These are phyloP conservation scores for Actinidia arguta DNA, from an alignment of 179 eudicot genomes.

Conservation along the genomic window DNA sequence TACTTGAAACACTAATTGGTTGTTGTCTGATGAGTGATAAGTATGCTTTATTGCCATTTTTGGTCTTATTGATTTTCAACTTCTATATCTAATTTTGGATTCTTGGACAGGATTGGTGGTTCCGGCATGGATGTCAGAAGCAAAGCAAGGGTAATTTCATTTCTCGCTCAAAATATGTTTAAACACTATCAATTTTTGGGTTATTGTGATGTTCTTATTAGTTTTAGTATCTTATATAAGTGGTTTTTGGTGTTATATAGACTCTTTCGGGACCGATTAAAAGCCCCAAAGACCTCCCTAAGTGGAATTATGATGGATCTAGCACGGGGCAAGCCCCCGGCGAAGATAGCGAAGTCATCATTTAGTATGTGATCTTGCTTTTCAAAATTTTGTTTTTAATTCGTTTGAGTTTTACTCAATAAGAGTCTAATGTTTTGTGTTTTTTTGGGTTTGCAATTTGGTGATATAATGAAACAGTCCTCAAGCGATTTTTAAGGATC, in stretches of 20 bases:
- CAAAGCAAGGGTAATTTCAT: slow-evolving; percentile 50
- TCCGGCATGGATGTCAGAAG: slow-evolving; percentile 57
- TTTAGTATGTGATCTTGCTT: slow-evolving; percentile 41
- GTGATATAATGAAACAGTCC: slow-evolving; percentile 55
- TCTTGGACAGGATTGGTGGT: slow-evolving; percentile 48
- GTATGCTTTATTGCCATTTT: background rate
- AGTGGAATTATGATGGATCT: slow-evolving; percentile 67
- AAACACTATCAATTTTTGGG: background rate
- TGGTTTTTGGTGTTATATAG: slow-evolving; percentile 19
- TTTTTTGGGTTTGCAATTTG: background rate
- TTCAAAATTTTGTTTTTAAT: background rate
- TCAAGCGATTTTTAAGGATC: slow-evolving; percentile 95
- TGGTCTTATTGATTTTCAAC: background rate
- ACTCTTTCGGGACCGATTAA: slow-evolving; percentile 49
- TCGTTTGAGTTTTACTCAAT: background rate
- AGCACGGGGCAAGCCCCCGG: slow-evolving; percentile 71
- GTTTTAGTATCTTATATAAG: background rate
- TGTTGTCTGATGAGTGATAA: background rate
- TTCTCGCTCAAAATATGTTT: background rate
- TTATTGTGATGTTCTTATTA: background rate
- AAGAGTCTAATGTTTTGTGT: background rate
- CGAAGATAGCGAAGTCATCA: slow-evolving; percentile 61
- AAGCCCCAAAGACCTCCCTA: slow-evolving; percentile 48
- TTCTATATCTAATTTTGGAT: background rate
- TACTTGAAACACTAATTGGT: too few species aligned